phyloP scores from a whole-genome alignment of 768 basidiomycete genomes.

The Lactifluus hygrophoroides region DNA sequence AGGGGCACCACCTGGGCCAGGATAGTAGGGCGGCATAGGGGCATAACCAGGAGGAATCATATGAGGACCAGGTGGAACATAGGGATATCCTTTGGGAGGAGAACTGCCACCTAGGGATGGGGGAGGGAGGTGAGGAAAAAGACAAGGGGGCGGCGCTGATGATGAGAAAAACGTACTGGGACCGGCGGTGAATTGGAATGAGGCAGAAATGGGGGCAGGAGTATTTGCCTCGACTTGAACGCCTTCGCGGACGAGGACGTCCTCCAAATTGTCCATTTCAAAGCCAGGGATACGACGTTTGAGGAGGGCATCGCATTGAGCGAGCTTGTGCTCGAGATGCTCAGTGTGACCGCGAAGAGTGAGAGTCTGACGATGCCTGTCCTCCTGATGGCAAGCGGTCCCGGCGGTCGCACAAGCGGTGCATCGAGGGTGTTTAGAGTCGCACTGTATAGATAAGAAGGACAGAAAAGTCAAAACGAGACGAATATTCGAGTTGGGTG shows the following conservation, averaged over 20 bases:
- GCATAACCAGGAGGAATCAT: slow-evolving; percentile 40
- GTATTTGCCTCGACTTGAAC: slow-evolving; percentile 37
- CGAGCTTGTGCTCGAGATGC: slow-evolving; percentile 70
- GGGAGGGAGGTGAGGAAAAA: slow-evolving; percentile 8
- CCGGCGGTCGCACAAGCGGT: slow-evolving; percentile 78
- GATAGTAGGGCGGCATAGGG: slow-evolving; percentile 38
- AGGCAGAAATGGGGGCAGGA: slow-evolving; percentile 16
- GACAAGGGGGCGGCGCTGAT: slow-evolving; percentile 16
- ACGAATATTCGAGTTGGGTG: slow-evolving; percentile 28
- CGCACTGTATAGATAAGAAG: slow-evolving; percentile 55
- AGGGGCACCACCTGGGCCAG: slow-evolving; percentile 29
- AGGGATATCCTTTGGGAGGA: slow-evolving; percentile 28
- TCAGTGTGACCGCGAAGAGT: slow-evolving; percentile 81
- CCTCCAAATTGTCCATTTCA: slow-evolving; percentile 56
- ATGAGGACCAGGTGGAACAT: slow-evolving; percentile 31
- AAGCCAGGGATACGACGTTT: slow-evolving; percentile 66
- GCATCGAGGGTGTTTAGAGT: slow-evolving; percentile 83
- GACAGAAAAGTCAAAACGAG: slow-evolving; percentile 22
- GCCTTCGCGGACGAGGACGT: slow-evolving; percentile 54
- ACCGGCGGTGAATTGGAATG: slow-evolving; percentile 26
- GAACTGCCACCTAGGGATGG: slow-evolving; percentile 23
- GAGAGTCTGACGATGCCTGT: slow-evolving; percentile 79
- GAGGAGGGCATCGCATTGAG: slow-evolving; percentile 70
- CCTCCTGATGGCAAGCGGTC: slow-evolving; percentile 77
- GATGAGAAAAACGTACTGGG: slow-evolving; percentile 20